A percentile compares a stretch with the other conserved stretches of the same genome.
Evolutionary conservation across 1,284 basidiomycete genomes (phyloP).

Genomic region (Trichosporon ovoides): DNA sequence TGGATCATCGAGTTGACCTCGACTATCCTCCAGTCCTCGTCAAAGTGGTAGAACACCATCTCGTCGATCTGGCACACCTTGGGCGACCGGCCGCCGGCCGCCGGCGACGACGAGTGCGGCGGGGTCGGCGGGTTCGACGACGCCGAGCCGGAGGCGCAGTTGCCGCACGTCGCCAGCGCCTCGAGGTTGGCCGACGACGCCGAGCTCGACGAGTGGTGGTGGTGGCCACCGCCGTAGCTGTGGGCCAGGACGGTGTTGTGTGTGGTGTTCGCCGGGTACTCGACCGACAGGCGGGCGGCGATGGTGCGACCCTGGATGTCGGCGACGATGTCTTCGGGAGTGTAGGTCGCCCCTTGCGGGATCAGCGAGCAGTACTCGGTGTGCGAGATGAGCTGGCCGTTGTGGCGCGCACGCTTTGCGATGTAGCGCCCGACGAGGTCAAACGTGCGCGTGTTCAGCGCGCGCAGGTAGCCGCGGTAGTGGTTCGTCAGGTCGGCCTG

Average conservation of each 20-base stretch:
- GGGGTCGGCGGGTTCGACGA: not conserved
- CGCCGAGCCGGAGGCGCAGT: not conserved
- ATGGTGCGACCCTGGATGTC: slow-evolving; percentile 13
- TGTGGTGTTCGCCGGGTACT: slow-evolving; percentile 4
- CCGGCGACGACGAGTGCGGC: not conserved
- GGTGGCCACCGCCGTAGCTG: slow-evolving; percentile 1
- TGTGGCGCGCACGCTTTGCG: slow-evolving; percentile 9
- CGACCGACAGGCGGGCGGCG: slow-evolving; percentile 15
- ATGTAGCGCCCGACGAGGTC: slow-evolving; percentile 13
- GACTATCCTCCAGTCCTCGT: slow-evolving; percentile 16
- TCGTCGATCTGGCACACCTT: slow-evolving; percentile 7
- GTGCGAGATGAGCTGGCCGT: slow-evolving; percentile 2
- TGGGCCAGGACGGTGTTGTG: not conserved
- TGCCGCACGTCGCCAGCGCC: not conserved
- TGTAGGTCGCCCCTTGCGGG: slow-evolving; percentile 10
- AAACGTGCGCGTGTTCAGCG: slow-evolving; percentile 14
- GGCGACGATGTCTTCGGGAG: slow-evolving; percentile 12
- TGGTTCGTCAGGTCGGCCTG: slow-evolving; percentile 12
- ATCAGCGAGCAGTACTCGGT: slow-evolving; percentile 4
- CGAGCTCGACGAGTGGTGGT: not conserved
- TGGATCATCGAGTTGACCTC: slow-evolving; percentile 12
- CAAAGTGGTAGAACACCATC: slow-evolving; percentile 17
- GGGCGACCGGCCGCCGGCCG: not conserved
- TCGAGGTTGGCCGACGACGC: not conserved
- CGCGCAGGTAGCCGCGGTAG: slow-evolving; percentile 16